Base-by-base conservation (phyloP, 2,329 filamentous ascomycete genomes). In the Trichoderma endophyticum region DNA sequence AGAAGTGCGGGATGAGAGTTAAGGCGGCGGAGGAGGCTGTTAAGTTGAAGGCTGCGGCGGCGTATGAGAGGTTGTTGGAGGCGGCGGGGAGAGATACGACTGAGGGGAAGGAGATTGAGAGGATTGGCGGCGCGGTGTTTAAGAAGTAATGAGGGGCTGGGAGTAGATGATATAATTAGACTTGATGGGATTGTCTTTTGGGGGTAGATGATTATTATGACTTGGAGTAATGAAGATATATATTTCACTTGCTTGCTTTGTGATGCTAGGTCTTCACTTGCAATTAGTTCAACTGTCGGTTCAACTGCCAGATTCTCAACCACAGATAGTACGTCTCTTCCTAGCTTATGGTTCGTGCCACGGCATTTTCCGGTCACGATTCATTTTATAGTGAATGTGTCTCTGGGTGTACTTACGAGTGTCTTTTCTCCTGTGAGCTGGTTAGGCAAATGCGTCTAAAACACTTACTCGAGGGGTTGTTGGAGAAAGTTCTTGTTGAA, bases 1-100 rank as follows among this genome's bases (percentile, higher is more conserved):
- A 97, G 77, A 97, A 97, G 83, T 98, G 96, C 81, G 95, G 95
- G 21, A 89, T 97, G 90, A 86, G 94, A 59, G 88, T 92, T 32
- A 94, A 93, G 82, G 96, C 96, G 3, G 96, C 92, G 4, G 95
- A 98, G 82, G 96, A 98, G 83, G 95, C 96, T 3, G 87, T 94
- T 73, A 93, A 91, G 83, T 86, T 88, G 73, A 97, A 93, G 81
- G 93, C 99, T 79, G 84, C 89, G 63, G 91, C 91, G 76, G 84
- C 91, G n/a, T 90, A 97, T 82, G 89, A 92, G 76, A 86, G 90
- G 66, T 83, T 98, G 75, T 86, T 93, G 75, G 88, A 88, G 71
- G 94, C 92, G 75, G 94, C 93, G 18, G 92, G 90, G 6, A 89
- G 89, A 67, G 88, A 86, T 39, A 91, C 91, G 67, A 83, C 87